Base-by-base conservation (phyloP, 495 filamentous ascomycete species). In the Penicillium coprophilum region DNA sequence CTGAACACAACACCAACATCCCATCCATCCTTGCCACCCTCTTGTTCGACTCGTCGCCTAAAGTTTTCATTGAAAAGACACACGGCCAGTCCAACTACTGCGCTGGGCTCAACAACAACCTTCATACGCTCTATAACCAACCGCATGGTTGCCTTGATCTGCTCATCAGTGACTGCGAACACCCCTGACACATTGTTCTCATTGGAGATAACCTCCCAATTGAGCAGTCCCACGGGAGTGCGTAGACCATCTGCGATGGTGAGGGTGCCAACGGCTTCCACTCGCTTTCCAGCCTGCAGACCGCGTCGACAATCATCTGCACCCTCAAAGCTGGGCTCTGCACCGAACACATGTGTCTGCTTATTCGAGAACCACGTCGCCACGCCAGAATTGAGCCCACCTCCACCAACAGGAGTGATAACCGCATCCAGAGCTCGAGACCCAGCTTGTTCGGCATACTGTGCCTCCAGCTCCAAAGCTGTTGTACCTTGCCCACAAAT, bases 191-290 rank as follows among this genome's bases (percentile, higher is more conserved):
- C 87, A 59, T 92, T 82, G n/a, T 68, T 69, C 58, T 73, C 66
- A 62, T 95, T 85, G 49, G 85, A 85, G 65, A 97, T 91, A 19
- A 98, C 77, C 39, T 67, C 78, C 91, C 92, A 97, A 32, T 91
- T 91, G 44, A 84, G 71, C 44, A 79, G 56, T 1, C 92, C 94
- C 4, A 97, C 81, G 0, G 91, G 90, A 30, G 92, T 96, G 9
- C 94, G 75, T 66, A 98, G 65, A 4, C 94, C 94, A 70, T 98
- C 94, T 2, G 91, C 94, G 47, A 97, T 88, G 0, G 94, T 97
- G 46, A 93, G 68, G 9, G 85, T 85, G 50, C 80, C 82, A 4
- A 97, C 93, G 0, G 56, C 67, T 50, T 78, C 69, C 21, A 97
- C 78, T 28, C 92, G 78, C 56, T 75, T 55, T 15, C 84, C 83